Evolutionary conservation across 371 early-diverging fungal genomes (phyloP), one percentile per base, ranked within the genome.

Genomic region (Apophysomyces elegans): DNA sequence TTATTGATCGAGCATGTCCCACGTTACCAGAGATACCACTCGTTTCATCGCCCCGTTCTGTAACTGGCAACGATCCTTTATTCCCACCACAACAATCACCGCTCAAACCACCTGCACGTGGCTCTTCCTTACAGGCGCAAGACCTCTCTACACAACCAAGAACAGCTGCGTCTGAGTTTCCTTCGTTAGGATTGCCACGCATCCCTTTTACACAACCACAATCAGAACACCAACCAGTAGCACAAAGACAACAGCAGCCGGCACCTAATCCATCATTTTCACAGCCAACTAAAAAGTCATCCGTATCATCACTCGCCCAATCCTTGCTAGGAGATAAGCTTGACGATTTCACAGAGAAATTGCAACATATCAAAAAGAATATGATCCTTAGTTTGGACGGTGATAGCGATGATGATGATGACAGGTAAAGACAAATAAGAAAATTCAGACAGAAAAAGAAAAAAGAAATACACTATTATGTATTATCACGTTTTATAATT

Each of bases 361-460:
- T 79, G 43, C 76, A 79, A 6, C 79, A 70, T 63, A 82, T 82
- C 9, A 75, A 76, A 44, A 82, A 82, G 54, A 82, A 74, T 37
- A 76, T 78, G 26, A 77, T 76, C 13, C 78, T 82, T 78, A 77
- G 70, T 45, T 18, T 73, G 38, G 78, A 81, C 41, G 72, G 73
- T 16, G 74, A 76, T 56, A 78, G 78, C 9, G 73, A 73, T 16
- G 69, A 74, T 6, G 54, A 64, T 18, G 41, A 41, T 41, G 41
- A 41, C 13, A 41, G 41, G 41, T 41, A 41, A 66, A 39, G 75
- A 77, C 13, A 62, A 63, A 26, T 18, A 26, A 26, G 32, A 26
- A 26, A 26, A 26, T 3, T 26, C 1, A 26, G 32, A 26, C 32
- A 26, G 32, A 26, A 26, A 26, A 26, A 26, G 32, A 26, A 26